phyloP scores from a whole-genome alignment of 495 filamentous ascomycete genomes.

The Diplogelasinospora grovesii region DNA sequence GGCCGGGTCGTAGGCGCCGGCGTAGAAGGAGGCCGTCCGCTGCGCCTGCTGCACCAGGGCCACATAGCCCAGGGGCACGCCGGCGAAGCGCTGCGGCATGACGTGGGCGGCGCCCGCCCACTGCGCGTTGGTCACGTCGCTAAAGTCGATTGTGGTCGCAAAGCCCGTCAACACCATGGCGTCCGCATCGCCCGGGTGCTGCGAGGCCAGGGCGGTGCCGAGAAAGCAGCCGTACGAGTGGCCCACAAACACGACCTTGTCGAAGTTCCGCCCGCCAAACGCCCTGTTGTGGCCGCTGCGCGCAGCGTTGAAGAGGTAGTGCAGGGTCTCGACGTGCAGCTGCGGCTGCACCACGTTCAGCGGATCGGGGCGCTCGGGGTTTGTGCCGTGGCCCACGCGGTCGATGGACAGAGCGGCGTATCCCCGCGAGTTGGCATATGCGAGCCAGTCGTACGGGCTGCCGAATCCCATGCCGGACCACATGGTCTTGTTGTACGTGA shows the following conservation, averaged over 20 bases:
- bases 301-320: not conserved
- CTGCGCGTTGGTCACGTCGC: not conserved
- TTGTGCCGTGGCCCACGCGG: constrained; percentile 17
- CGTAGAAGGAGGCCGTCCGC: not conserved
- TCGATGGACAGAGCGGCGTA: constrained; percentile 18
- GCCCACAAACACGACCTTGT: constrained; percentile 17
- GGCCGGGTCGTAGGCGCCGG: not conserved
- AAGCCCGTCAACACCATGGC: constrained; percentile 17
- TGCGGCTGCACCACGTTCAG: constrained; percentile 6
- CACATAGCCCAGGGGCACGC: constrained; percentile 3
- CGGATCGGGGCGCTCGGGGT: constrained; percentile 5
- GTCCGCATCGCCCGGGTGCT: constrained; percentile 16
- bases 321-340: constrained; percentile 10
- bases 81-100: not conserved
- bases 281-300: constrained; percentile 40
- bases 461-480: constrained; percentile 12
- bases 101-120: not conserved
- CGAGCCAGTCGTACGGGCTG: constrained; percentile 11
- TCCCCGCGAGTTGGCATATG: constrained; percentile 4
- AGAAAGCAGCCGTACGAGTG: constrained; percentile 22
- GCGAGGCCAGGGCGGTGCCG: constrained; percentile 8
- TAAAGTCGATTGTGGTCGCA: not conserved
- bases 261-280: constrained; percentile 19
- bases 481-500: constrained; percentile 14
- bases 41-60: not conserved